Evolutionary conservation across 257 asterid species (phyloP).

Genomic region (Handroanthus guayacan): DNA sequence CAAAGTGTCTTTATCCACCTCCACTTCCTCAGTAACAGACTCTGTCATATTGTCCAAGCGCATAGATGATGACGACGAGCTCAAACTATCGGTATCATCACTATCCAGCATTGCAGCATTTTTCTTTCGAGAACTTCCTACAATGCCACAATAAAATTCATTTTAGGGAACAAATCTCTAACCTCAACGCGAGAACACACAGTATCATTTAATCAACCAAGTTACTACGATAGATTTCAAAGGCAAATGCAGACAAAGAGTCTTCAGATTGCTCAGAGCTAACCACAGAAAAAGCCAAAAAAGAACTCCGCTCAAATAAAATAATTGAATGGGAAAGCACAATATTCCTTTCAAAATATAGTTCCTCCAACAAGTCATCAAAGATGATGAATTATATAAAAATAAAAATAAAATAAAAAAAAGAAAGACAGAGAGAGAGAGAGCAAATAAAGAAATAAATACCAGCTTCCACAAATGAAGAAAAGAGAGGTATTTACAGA

Average conservation of each 20-base stretch:
- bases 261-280: neutral
- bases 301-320: no score
- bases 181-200: neutral
- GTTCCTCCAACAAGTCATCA: no score
- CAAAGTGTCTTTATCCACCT: constrained; percentile 60
- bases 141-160: constrained; percentile 30
- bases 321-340: no score
- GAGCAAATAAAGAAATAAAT: no score
- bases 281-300: no score
- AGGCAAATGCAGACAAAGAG: neutral
- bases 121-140: constrained; percentile 84
- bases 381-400: no score
- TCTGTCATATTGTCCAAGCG: constrained; percentile 49
- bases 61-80: constrained; percentile 74
- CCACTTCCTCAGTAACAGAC: constrained; percentile 60
- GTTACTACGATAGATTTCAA: neutral
- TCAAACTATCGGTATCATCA: constrained; percentile 83
- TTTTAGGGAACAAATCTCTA: constrained; percentile 5
- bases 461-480: no score
- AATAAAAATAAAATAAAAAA: no score
- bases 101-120: constrained; percentile 78
- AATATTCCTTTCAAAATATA: no score
- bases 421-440: no score
- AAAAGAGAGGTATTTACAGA: no score
- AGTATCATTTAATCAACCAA: neutral